phyloP scores from a whole-genome alignment of 163 green algal species.

The Chlamydomonas reinhardtii region DNA sequence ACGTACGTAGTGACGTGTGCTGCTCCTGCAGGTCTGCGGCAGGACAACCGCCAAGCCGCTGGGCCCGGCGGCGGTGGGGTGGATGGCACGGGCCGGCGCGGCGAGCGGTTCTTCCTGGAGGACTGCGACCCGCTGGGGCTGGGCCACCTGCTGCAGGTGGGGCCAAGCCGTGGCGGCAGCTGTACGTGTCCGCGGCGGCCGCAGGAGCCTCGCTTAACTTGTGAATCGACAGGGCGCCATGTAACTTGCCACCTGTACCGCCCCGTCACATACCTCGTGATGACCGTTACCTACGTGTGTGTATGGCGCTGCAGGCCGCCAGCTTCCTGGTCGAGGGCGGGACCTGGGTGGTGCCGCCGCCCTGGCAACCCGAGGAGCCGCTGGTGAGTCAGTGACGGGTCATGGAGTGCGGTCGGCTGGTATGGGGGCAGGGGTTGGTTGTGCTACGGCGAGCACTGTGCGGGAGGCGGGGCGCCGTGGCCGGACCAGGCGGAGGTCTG shows the following conservation, averaged over 20 bases:
- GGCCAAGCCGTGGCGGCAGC: neutral
- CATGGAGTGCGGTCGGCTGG: too few relatives aligned
- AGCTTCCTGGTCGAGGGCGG: neutral
- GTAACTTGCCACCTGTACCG: neutral
- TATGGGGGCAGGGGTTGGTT: too few relatives aligned
- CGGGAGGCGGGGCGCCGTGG: too few relatives aligned
- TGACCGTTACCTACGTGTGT: too few relatives aligned
- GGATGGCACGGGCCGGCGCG: conserved; percentile 28
- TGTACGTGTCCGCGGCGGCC: too few relatives aligned
- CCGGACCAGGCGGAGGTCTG: too few relatives aligned
- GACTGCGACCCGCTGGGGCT: conserved; percentile 81
- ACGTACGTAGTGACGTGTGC: too few relatives aligned
- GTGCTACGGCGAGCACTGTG: too few relatives aligned
- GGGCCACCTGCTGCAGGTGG: conserved; percentile 74
- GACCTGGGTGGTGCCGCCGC: conserved; percentile 25
- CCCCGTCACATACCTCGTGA: too few relatives aligned
- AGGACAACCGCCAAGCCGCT: conserved; percentile 57
- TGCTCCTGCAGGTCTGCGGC: conserved; percentile 53
- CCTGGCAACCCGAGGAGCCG: conserved; percentile 16
- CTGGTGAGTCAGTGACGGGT: neutral
- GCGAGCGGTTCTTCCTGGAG: conserved; percentile 84
- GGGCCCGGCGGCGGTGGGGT: neutral
- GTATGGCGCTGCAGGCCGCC: conserved; percentile 11
- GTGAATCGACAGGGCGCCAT: neutral
- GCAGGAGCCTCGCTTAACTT: too few relatives aligned